Evolutionary conservation across 2,329 filamentous ascomycete genomes (phyloP), one percentile per base, ranked within the genome.

Genomic region (Fusarium napiforme): DNA sequence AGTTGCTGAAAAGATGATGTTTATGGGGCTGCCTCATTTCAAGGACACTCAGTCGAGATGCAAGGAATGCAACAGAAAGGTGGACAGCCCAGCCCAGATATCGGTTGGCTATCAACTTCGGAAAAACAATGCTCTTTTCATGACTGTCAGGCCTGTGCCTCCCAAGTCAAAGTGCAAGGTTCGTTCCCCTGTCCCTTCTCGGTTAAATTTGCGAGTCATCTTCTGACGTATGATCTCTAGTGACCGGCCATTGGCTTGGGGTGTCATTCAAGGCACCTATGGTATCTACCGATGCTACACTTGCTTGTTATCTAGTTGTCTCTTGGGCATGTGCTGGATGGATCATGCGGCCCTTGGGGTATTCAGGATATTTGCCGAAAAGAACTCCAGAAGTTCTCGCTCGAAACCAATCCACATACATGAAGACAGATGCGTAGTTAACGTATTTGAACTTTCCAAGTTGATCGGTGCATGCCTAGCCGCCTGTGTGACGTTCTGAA

Each of bases 1-100:
- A 45, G 52, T 72, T 40, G 69, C 58, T 6, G 59, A 72, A 26
- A 64, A 60, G n/a, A 21, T 72, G n/a, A 60, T 72, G 18, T 69
- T 72, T 23, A 72, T 72, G 59, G 69, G 69, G 16, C 23, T 72
- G 5, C 64, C 69, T 3, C 52, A 57, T 8, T 45, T 60, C 39
- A 72, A 47, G 36, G 40, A 39, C 14, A 50, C 34, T 10, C 56
- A 43, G 30, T 45, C 50, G 21, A 64, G n/a, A 34, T 28, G 43
- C 36, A 70, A 59, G 16, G 42, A 43, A n/a, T 59, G 42, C 32
- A 68, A 56, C 30, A 72, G 63, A 37, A 72, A 59, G 36, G 7
- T n/a, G 3, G n/a, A 37, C 8, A 42, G 32, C 28, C 45, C 49
- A 12, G 28, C 19, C 26, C 53, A 46, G 18, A 28, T 64, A 19